Evolutionary conservation across 2,329 filamentous ascomycete genomes (phyloP), one percentile per base, ranked within the genome.

Genomic region (Elsinoe fawcettii): DNA sequence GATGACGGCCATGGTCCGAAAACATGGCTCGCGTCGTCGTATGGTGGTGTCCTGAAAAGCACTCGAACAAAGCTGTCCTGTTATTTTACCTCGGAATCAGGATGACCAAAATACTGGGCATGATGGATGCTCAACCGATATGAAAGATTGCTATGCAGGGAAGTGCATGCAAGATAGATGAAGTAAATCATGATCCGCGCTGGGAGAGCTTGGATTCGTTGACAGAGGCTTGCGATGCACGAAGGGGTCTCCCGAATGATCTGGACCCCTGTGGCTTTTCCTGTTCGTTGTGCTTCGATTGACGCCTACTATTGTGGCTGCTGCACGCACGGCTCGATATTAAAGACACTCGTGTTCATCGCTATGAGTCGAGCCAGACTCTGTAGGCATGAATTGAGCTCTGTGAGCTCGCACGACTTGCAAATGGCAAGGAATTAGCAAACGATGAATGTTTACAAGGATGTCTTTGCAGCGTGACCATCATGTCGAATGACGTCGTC

Each of bases 171-270:
- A 53, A 53, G 49, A 53, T 53, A 53, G 11, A 53, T 53, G 49
- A 53, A 53, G 49, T 25, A 36, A 53, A 53, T 53, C 49, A 53
- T 53, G 49, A 53, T 53, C 49, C 20, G 20, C 49, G 18, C 18
- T 39, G 30, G 6, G 16, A 22, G 6, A 22, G 3, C 16, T 3
- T 14, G 30, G 12, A 23, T 32, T 23, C 5, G 30, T 36, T n/a
- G 12, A 12, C 16, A 18, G 16, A 20, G n/a, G 22, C n/a, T 22
- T 44, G 41, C 22, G 41, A 49, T 30, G 46, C 46, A 51, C 22
- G n/a, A 30, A n/a, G 30, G 23, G 23, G n/a, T n/a, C n/a, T 16
- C 46, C 5, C 2, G 5, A 32, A 30, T 6, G 16, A 16, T 51
- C 23, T 49, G 25, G 44, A 30, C 44, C 23, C 23, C 20, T 49